Percentiles rank a stretch among this genome's conserved stretches.
These are phyloP conservation scores for Hymenoscyphus occultus DNA, from an alignment of 2,329 filamentous ascomycete species.

Conservation along the genomic window DNA sequence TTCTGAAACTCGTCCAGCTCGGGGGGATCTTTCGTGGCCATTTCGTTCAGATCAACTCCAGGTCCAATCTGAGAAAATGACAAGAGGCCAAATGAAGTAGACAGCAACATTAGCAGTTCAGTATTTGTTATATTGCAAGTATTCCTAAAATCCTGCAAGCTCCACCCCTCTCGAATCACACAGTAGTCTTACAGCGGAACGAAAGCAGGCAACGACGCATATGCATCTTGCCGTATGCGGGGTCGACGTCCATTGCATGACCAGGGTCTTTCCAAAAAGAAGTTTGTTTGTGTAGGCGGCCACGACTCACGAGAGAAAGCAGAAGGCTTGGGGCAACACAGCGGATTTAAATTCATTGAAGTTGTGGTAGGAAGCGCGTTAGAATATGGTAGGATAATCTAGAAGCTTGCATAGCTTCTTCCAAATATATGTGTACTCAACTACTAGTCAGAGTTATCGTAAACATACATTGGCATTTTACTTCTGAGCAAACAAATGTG, in stretches of 20 bases:
- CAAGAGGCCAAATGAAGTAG: background rate
- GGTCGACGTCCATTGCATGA: background rate
- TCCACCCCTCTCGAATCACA: too few relatives aligned
- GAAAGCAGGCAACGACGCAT: background rate
- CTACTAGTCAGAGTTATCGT: too few relatives aligned
- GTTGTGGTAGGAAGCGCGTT: too few relatives aligned
- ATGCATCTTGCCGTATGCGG: background rate
- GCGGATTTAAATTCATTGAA: too few relatives aligned
- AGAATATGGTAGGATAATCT: too few relatives aligned
- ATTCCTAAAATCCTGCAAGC: too few relatives aligned
- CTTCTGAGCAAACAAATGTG: too few relatives aligned
- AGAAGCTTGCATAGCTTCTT: too few relatives aligned
- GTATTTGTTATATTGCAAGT: background rate
- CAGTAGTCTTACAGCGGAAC: background rate
- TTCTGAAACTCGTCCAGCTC: background rate
- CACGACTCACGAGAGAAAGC: background rate
- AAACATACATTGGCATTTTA: too few relatives aligned
- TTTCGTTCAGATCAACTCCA: background rate
- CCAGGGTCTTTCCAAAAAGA: background rate
- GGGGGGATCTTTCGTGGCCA: background rate
- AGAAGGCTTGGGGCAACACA: background rate
- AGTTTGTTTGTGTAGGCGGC: background rate
- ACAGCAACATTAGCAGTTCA: background rate
- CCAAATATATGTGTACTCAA: too few relatives aligned
- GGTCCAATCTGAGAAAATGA: background rate